phyloP scores from a whole-genome alignment of 768 basidiomycete species.

The Hygrocybe punicea region DNA sequence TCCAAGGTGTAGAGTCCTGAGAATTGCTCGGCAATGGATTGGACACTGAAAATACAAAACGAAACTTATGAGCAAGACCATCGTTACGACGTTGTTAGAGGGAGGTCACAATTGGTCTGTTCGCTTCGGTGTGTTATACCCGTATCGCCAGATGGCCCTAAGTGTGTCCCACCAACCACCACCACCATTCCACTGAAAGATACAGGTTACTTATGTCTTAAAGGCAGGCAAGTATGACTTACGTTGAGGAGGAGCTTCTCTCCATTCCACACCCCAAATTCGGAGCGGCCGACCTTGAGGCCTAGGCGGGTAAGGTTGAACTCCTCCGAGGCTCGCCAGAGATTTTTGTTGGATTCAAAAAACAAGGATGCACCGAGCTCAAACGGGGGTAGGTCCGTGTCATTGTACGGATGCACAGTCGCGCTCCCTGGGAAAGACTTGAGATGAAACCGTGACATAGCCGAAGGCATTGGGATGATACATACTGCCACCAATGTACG shows the following conservation, averaged over 20 bases:
- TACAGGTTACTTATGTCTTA: background rate
- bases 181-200: slow-evolving; percentile 25
- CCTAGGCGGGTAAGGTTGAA: slow-evolving; percentile 63
- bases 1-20: slow-evolving; percentile 51
- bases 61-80: background rate
- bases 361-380: slow-evolving; percentile 92
- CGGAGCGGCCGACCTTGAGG: slow-evolving; percentile 48
- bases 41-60: slow-evolving; percentile 44
- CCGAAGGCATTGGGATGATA: slow-evolving; percentile 19
- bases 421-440: slow-evolving; percentile 59
- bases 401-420: slow-evolving; percentile 69
- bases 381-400: slow-evolving; percentile 52
- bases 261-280: slow-evolving; percentile 83
- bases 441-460: slow-evolving; percentile 3
- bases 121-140: slow-evolving; percentile 50
- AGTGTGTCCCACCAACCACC: slow-evolving; percentile 69
- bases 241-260: slow-evolving; percentile 64
- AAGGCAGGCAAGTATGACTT: slow-evolving; percentile 18
- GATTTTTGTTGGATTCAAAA: slow-evolving; percentile 64
- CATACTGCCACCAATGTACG: slow-evolving; percentile 84
- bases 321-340: slow-evolving; percentile 73
- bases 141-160: slow-evolving; percentile 78
- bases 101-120: slow-evolving; percentile 52
- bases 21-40: slow-evolving; percentile 50
- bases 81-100: background rate